Conservation (phyloP, 129 eudicot species). For the Artemisia annua region DNA sequence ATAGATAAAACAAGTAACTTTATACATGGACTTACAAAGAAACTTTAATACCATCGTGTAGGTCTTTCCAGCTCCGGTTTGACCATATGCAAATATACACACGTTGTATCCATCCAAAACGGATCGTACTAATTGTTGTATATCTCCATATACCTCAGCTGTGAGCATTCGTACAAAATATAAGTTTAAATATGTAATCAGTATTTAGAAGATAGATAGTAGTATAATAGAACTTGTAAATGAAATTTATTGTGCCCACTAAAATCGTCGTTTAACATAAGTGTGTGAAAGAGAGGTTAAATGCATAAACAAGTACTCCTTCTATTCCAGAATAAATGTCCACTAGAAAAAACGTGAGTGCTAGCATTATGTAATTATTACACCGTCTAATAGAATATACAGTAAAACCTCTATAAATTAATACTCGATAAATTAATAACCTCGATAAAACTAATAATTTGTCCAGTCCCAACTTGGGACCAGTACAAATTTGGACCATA, state of each 20-base stretch:
- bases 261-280: neutral
- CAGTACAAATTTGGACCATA: too few species aligned
- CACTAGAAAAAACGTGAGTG: too few species aligned
- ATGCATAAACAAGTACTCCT: too few species aligned
- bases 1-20: neutral
- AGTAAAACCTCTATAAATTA: too few species aligned
- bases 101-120: conserved; percentile 89
- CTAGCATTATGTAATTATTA: too few species aligned
- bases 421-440: too few species aligned
- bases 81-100: conserved; percentile 94
- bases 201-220: neutral
- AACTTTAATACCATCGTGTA: conserved; percentile 70
- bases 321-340: too few species aligned
- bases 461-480: too few species aligned
- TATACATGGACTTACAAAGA: conserved; percentile 4
- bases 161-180: conserved; percentile 28
- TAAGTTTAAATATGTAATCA: neutral
- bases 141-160: conserved; percentile 77
- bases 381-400: too few species aligned
- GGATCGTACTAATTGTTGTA: conserved; percentile 62
- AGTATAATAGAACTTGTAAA: neutral
- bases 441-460: too few species aligned
- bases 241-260: neutral
- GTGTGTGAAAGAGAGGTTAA: neutral
- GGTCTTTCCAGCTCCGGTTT: conserved; percentile 93